phyloP scores from a whole-genome alignment of 2,329 filamentous ascomycete genomes.

The Teratosphaeria epicoccoides region DNA sequence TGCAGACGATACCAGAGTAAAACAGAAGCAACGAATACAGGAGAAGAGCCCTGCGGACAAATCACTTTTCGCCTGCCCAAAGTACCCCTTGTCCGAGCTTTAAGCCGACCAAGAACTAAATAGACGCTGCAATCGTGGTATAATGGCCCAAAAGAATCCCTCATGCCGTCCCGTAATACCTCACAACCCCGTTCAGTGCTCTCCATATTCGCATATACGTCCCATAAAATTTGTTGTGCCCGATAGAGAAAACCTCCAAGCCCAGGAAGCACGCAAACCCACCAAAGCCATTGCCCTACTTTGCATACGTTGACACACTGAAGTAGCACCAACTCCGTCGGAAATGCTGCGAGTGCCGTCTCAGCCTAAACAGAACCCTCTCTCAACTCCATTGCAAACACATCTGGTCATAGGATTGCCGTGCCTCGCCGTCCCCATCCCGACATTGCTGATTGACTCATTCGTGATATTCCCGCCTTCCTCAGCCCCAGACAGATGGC shows the following conservation, averaged over 20 bases:
- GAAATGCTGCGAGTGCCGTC: constrained; percentile 4
- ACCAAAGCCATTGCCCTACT: neutral
- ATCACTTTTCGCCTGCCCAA: neutral
- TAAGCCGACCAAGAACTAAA: neutral
- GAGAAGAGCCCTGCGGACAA: neutral
- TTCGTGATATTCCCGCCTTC: neutral
- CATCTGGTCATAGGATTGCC: neutral
- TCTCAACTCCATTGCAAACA: constrained; percentile 4
- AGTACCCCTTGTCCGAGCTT: neutral
- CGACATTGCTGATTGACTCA: neutral
- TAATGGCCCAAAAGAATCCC: constrained; percentile 3
- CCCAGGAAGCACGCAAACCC: neutral
- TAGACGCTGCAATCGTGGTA: constrained; percentile 3
- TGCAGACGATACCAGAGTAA: neutral
- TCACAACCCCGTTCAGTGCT: neutral
- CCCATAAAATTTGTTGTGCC: neutral
- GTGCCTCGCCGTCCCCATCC: neutral
- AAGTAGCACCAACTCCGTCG: constrained; percentile 1
- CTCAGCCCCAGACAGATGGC: constrained; percentile 86
- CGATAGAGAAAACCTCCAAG: neutral
- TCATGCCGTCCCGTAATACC: neutral
- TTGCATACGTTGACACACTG: neutral
- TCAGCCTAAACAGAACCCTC: neutral
- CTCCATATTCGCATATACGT: neutral
- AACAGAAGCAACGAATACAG: neutral